Base-by-base conservation (phyloP, 805 yeast species). In the Vanderwaltozyma yarrowii region DNA sequence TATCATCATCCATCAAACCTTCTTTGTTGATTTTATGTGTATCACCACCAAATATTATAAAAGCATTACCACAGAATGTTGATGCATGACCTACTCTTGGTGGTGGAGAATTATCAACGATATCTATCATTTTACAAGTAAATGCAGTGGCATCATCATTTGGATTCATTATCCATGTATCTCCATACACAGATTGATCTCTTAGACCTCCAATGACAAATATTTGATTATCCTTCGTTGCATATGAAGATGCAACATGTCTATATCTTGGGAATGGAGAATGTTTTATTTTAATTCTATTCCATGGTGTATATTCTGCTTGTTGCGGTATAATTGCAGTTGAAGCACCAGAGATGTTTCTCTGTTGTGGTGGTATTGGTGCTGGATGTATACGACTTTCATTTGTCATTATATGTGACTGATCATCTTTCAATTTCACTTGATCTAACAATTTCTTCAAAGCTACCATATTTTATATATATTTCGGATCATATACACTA, bases 41-140 rank as follows among this genome's bases (percentile, higher is more conserved):
- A 57, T 92, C 98, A 52, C 99, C 99, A 26, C 97, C 98, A 62
- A 84, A 89, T 12, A 92, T 76, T 32, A 92, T 87, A 51, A 81
- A 89, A 1, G 97, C 97, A 53, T 88, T 89, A 12, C 97, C 98
- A 43, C 94, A 80, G 23, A 89, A 68, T 10, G 88, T 82, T 1
- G 94, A 72, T 5, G 95, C 85, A 61, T 92, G 99, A 3, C 97
- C 97, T 5, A 89, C 96, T 50, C 98, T 77, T 27, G 97, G 96
- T 14, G 95, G 89, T 2, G 96, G 96, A 15, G 85, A 75, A 36
- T 81, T 78, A 45, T 79, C 85, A 36, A 76, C 74, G 43, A 82
- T 83, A 42, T 81, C 83, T 35, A 80, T 50, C 67, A 80, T 37
- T 70, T 60, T 32, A 65, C 75, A 54, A 52, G 62, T 47, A 51